Base-by-base conservation (phyloP, 257 asterid genomes). In the Agastache rugosa region DNA sequence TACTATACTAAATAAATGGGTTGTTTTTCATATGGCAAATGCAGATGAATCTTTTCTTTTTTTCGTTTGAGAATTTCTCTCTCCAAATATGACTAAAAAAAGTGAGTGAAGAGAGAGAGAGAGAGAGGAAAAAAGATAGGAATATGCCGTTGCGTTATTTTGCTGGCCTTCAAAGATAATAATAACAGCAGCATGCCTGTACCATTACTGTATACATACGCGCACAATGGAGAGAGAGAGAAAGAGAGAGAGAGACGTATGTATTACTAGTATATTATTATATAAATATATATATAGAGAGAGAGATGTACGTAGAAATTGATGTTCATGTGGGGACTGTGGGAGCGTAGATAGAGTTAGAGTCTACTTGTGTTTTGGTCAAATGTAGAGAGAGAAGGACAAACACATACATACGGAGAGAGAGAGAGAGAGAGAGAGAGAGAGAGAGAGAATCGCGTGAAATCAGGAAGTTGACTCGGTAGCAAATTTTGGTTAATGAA, bases 121-220 rank as follows among this genome's bases (percentile, higher is more conserved):
- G 9, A 58, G 65, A 20, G 48, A 41, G 9, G 6, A 11, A 73
- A 29, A 74, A 45, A 66, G 34, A 31, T 62, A 51, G 74, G 84
- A 83, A 76, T 83, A 73, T 79, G 84, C 84, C 84, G 87, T 79
- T 31, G 5, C 84, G 87, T 31, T 83, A 73, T 41, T 64, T 81
- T 64, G 63, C 77, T 63, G 78, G 77, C 54, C 67, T 69, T 76
- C 59, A 64, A 76, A 79, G 77, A 79, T 75, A 78, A 79, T 78
- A 60, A 67, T 78, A 55, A 63, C 70, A 63, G 72, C 72, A 45
- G 75, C 83, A 55, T 69, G 77, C 76, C 45, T 53, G 17, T 51
- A 63, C 16, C 25, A 66, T 31, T 0, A 31, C 35, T 31, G 3
- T 29, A 29, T 16, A 17, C 39, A 60, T 8, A 19, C 39, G 5